These are phyloP conservation scores for Rhizophagus clarus DNA, from an alignment of 192 early-diverging fungal species.

Conservation along the genomic window DNA sequence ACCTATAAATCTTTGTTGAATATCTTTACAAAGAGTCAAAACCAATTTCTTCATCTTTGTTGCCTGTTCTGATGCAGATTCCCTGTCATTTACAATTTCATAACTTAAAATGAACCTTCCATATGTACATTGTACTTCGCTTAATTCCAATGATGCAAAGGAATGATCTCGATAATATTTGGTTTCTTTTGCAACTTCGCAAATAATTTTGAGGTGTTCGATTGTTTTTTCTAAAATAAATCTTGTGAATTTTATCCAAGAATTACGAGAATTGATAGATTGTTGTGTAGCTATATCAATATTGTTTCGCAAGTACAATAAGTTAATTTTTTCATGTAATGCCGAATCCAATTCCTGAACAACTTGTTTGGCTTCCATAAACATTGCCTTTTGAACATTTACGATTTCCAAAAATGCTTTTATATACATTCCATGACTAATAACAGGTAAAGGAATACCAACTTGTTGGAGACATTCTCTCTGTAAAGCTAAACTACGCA, in stretches of 20 bases:
- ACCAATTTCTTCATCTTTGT: not conserved
- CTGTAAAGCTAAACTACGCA: not conserved
- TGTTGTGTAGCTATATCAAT: not conserved
- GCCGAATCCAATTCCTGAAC: not conserved
- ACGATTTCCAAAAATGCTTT: not conserved
- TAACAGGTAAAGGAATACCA: not conserved
- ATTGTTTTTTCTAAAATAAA: constrained; percentile 11
- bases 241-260: not conserved
- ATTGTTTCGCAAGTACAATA: not conserved
- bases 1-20: not conserved
- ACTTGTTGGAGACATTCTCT: not conserved
- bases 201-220: not conserved
- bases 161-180: constrained; percentile 3
- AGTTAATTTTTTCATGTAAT: not conserved
- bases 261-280: not conserved
- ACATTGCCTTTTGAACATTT: not conserved
- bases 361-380: not conserved
- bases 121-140: not conserved
- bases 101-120: not conserved
- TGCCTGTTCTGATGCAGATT: not conserved
- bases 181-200: not conserved
- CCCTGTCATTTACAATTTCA: not conserved
- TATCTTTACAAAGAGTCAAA: not conserved
- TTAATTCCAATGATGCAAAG: not conserved
- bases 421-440: not conserved